Evolutionary conservation across 306 rosid species (phyloP), one percentile per base, ranked within the genome.

Genomic region (barrel medic (Medicago truncatula)): DNA sequence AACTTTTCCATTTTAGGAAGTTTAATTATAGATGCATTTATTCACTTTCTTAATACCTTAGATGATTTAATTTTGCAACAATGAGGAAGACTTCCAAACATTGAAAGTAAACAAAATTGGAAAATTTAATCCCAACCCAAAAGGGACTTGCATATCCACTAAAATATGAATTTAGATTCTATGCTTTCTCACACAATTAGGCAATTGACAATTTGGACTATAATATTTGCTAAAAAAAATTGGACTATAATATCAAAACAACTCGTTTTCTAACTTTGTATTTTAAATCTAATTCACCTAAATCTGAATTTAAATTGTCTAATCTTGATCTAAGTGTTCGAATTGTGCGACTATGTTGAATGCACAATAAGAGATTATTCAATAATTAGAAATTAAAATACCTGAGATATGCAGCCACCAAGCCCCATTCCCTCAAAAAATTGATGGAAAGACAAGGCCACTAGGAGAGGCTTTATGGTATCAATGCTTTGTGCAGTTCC

Each of bases 391-490:
- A 46, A 56, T 57, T 39, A 10, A 47, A 47, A 31, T 84, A 89
- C 97, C 90, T 90, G 93, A 81, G 90, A 88, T 50, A 92, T 92
- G 83, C 98, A 90, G 15, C 98, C 96, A 62, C 98, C 98, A 57
- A 92, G 97, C 2, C 97, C 96, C 91, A 88, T 82, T 7, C 98
- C 97, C 20, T 92, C 98, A 81, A 92, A 92, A 68, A 92, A 90
- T 71, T 92, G 98, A 86, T 92, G 98, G 76, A 92, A 92, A 72
- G 98, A 90, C 58, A 92, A 40, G 6, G 98, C 98, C 61, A 80
- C 87, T 3, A 90, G 16, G 2, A 92, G 96, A 52, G 91, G 80
- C 80, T 87, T 92, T 61, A 92, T 73, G 40, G 90, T 84, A 28
- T 76, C 83, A 36, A 86, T 83, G 60, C 84, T 86, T 11, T 71